phyloP scores from a whole-genome alignment of 768 basidiomycete species.

The Boletus subparvulus region DNA sequence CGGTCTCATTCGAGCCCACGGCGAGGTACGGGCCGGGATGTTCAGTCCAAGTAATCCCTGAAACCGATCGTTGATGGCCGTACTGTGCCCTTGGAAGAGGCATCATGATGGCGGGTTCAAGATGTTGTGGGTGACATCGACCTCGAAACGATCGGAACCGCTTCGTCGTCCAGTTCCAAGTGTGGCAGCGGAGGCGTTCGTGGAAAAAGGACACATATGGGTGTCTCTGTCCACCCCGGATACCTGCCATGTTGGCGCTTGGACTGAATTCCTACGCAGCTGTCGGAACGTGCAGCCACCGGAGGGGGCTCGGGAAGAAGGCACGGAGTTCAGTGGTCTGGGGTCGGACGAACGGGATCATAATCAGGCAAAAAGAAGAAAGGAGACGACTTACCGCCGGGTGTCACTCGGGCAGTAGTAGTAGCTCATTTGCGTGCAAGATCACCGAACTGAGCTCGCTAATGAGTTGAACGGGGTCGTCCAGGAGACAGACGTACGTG shows the following conservation, averaged over 20 bases:
- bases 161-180: not conserved
- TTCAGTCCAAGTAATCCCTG: not conserved
- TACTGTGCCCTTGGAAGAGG: not conserved
- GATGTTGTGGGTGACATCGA: not conserved
- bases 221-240: not conserved
- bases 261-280: too few relatives aligned
- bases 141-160: not conserved
- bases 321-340: not conserved
- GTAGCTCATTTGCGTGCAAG: not conserved
- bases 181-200: not conserved
- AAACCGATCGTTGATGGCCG: not conserved
- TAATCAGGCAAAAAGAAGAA: not conserved
- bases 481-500: not conserved
- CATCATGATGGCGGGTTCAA: not conserved
- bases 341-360: not conserved
- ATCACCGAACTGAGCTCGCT: slow-evolving; percentile 4
- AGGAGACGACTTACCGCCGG: not conserved
- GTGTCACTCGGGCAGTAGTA: not conserved
- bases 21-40: not conserved
- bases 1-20: not conserved
- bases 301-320: not conserved
- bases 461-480: not conserved
- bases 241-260: not conserved
- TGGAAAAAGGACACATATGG: too few relatives aligned
- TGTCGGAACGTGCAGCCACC: not conserved